Base-by-base conservation (phyloP, 352 stramenopile genomes). In the Phytophthora tubulina region DNA sequence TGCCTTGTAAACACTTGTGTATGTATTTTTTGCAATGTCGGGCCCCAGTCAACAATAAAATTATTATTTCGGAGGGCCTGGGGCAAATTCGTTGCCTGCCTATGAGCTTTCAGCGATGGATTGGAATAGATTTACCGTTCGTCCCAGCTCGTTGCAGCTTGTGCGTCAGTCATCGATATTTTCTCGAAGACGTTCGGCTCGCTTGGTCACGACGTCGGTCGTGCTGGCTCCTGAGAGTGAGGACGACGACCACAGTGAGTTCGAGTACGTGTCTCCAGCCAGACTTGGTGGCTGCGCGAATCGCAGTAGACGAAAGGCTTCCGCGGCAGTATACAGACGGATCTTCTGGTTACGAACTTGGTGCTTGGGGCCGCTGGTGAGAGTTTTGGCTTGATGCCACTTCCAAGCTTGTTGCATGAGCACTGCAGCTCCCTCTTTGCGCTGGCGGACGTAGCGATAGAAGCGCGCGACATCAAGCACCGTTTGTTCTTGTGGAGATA, bases 401-500 rank as follows among this genome's bases (percentile, higher is more conserved):
- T 63, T 70, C 80, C 80, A 90, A 14, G 67, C 61, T 49, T 73
- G 72, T 55, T 90, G 82, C n/a, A 89, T 62, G 2, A 90, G 54
- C n/a, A 86, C 73, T 11, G 77, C 79, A 1, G 79, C 76, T 6
- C 75, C 66, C 46, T 66, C 65, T 56, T 83, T 86, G 38, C 81
- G 79, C 27, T 75, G 67, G 7, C 77, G 82, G 15, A 78, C 64
- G 50, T 85, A 79, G 30, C 80, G 66, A 71, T 90, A 84, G 58
- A 90, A 90, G 13, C 78, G 70, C 9, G 86, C 82, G 21, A 90
- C 80, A 52, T 90, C 79, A 14, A 90, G 80, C 41, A 90, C 82
- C 27, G 82, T 73, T 61, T 83, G 76, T 60, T 90, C 82, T 67
- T 89, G 80, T 14, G 79, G 76, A 30, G 79, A 85, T 32, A 90